Percentiles rank a stretch among this genome's conserved stretches.
Conservation (phyloP, 495 filamentous ascomycete genomes). For the Penicillium diatomitis region DNA sequence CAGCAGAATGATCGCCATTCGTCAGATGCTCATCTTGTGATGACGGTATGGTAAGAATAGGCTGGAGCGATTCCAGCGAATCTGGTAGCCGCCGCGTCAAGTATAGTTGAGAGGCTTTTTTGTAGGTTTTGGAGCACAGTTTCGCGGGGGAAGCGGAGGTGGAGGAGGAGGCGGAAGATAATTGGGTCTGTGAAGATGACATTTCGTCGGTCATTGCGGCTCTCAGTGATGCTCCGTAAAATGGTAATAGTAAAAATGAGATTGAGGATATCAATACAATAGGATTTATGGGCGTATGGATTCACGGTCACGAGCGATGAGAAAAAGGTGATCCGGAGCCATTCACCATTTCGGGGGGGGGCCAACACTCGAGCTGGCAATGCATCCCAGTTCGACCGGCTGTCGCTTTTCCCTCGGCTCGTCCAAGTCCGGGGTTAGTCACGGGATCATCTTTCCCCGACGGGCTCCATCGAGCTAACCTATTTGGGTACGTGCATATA, state of each 20-base stretch:
- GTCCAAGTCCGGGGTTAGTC: constrained; percentile 24
- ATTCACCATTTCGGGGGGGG: too few species aligned
- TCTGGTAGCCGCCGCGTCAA: constrained; percentile 86
- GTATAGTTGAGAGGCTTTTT: constrained; percentile 83
- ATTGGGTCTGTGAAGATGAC: constrained; percentile 32
- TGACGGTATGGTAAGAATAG: constrained; percentile 51
- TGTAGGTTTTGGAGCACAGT: constrained; percentile 56
- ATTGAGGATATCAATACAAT: too few species aligned
- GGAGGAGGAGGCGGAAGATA: constrained; percentile 36
- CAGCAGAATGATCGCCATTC: constrained; percentile 24
- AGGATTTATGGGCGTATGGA: too few species aligned
- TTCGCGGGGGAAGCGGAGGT: constrained; percentile 50
- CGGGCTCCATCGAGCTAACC: neutral
- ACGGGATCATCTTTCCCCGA: constrained; percentile 15
- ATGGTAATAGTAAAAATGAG: too few species aligned
- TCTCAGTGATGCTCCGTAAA: neutral
- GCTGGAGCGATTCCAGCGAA: constrained; percentile 71
- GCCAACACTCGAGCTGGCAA: too few species aligned
- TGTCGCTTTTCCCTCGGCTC: constrained; percentile 27
- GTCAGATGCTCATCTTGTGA: constrained; percentile 26
- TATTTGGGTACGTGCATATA: neutral
- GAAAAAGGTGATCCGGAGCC: too few species aligned
- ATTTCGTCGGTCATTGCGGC: constrained; percentile 29
- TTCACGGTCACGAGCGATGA: too few species aligned
- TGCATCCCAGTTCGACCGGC: constrained; percentile 1